Evolutionary conservation across 2,329 filamentous ascomycete species (phyloP).

Genomic region (Pseudogymnoascus sp.): DNA sequence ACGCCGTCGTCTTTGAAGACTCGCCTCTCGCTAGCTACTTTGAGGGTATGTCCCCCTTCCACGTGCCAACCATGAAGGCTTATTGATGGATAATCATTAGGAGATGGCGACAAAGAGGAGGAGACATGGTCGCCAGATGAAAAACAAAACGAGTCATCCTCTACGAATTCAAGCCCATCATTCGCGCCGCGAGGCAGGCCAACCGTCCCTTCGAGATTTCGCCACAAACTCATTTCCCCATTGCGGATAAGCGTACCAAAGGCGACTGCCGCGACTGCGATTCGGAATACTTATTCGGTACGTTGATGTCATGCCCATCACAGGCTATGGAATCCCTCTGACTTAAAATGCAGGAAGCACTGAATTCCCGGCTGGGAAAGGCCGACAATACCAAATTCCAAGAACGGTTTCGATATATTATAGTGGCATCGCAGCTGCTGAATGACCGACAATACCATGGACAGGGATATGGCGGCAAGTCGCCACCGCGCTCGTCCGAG

Average conservation of each 20-base stretch:
- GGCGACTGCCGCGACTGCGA: constrained; percentile 36
- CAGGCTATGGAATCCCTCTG: constrained; percentile 33
- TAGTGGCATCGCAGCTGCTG: constrained; percentile 84
- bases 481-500: background rate
- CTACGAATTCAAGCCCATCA: constrained; percentile 25
- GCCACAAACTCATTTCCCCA: constrained; percentile 39
- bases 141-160: constrained; percentile 14
- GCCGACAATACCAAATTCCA: constrained; percentile 79
- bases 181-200: constrained; percentile 54
- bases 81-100: background rate
- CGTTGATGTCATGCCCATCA: constrained; percentile 20
- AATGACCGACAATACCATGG: constrained; percentile 57
- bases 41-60: constrained; percentile 55
- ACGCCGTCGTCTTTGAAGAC: constrained; percentile 79
- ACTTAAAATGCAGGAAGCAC: constrained; percentile 46
- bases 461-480: constrained; percentile 24
- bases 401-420: constrained; percentile 87
- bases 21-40: constrained; percentile 85
- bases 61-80: constrained; percentile 9
- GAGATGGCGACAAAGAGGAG: constrained; percentile 10
- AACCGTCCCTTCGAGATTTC: constrained; percentile 46
- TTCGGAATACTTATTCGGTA: constrained; percentile 47
- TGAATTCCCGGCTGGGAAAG: constrained; percentile 66
- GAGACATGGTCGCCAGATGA: constrained; percentile 4
- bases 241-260: constrained; percentile 37